Evolutionary conservation across 1,139 yeast species (phyloP), one percentile per base, ranked within the genome.

Genomic region (Candida mesenterica): DNA sequence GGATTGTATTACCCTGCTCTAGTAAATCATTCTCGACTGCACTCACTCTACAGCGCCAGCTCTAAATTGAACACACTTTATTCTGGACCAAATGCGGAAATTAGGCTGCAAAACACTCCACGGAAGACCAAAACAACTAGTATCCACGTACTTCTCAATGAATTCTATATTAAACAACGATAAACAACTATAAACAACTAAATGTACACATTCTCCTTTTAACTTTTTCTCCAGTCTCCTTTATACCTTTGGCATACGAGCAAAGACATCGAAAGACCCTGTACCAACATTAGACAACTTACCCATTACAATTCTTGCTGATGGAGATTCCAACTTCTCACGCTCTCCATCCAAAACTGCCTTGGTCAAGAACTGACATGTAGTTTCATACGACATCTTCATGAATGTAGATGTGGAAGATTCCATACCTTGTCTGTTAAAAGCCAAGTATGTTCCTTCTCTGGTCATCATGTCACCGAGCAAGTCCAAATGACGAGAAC

Each of bases 401-500:
- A 89, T 83, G 70, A 94, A 87, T 22, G 97, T 86, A 8, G 97
- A 90, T 2, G 97, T 89, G 15, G 94, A 81, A 2, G 96, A 77
- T 59, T 92, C 97, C 59, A 94, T 90, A 63, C 98, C 98, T 68
- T 89, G 96, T 74, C 99, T 84, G 66, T 89, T 90, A 72, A 94
- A 94, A 18, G 99, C 96, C 60, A 92, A 70, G 59, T 90, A 94
- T 3, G 94, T 79, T 54, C 99, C 99, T 66, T 92, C 97, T 61
- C 98, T 80, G 4, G 99, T 94, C 99, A 94, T 94, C 90, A 88
- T 87, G 63, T 94, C 99, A 45, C 96, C 98, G 63, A 94, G 84
- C 60, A 94, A 77, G 58, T 92, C 97, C 68, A 94, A 79, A 68
- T 94, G 99, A 62, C 98, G 89, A 36, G 79, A 69, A 41, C 95